Evolutionary conservation across 805 yeast species (phyloP).

Genomic region (Candida awuae): DNA sequence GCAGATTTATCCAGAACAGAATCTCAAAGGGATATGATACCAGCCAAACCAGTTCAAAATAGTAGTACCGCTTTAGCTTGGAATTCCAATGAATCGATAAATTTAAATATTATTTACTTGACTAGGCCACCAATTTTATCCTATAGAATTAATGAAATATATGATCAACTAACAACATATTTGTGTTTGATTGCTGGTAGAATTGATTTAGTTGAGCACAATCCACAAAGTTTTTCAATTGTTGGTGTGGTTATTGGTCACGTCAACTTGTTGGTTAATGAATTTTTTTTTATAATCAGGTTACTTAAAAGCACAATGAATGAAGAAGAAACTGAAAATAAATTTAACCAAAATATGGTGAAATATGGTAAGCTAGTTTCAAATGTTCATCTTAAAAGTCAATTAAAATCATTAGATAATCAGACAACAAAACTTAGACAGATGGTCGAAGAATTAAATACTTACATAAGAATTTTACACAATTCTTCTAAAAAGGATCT

Average conservation of each 20-base stretch:
- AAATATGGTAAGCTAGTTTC: constrained; percentile 10
- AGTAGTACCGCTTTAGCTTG: neutral
- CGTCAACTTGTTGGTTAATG: constrained; percentile 55
- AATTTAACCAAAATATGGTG: neutral
- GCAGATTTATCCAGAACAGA: neutral
- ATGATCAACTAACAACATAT: constrained; percentile 51
- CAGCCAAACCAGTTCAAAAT: neutral
- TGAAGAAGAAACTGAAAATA: constrained; percentile 5
- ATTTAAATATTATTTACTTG: constrained; percentile 37
- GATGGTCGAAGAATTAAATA: constrained; percentile 55
- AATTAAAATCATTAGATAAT: constrained; percentile 46
- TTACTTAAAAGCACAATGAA: constrained; percentile 12
- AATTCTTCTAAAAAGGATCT: constrained; percentile 20
- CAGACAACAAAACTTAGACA: constrained; percentile 34
- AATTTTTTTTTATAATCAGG: constrained; percentile 32
- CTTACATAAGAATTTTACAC: constrained; percentile 56
- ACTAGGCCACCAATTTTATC: constrained; percentile 52
- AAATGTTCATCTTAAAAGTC: constrained; percentile 31
- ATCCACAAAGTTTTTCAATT: constrained; percentile 58
- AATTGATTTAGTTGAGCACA: constrained; percentile 68
- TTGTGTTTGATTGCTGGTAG: constrained; percentile 67
- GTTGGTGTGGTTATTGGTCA: constrained; percentile 63
- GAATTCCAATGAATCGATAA: constrained; percentile 6
- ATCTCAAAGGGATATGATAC: neutral
- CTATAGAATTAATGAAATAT: constrained; percentile 55